phyloP scores from a whole-genome alignment of 2,329 filamentous ascomycete species.

The Alternaria dauci region DNA sequence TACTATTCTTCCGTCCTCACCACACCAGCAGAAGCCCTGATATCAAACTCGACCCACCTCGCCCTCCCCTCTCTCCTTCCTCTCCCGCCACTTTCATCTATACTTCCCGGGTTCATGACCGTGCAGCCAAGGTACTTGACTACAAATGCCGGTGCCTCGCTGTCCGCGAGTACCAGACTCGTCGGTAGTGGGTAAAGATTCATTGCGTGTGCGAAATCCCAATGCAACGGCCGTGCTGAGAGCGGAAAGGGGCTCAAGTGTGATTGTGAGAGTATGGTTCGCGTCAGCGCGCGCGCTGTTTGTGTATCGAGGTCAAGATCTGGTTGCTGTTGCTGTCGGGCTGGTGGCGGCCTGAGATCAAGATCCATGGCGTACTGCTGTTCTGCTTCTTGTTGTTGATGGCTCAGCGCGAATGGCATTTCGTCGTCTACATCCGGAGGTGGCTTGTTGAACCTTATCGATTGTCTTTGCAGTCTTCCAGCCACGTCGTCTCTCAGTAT shows the following conservation, averaged over 20 bases:
- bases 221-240: constrained; percentile 80
- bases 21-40: constrained; percentile 36
- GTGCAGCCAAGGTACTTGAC: constrained; percentile 95
- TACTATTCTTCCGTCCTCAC: constrained; percentile 37
- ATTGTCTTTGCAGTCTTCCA: constrained; percentile 77
- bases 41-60: constrained; percentile 85
- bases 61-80: constrained; percentile 71
- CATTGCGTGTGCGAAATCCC: constrained; percentile 82
- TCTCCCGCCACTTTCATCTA: constrained; percentile 68
- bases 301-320: constrained; percentile 47
- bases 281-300: constrained; percentile 79
- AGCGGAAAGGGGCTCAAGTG: constrained; percentile 87
- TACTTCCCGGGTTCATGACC: constrained; percentile 87
- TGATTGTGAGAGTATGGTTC: constrained; percentile 90
- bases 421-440: constrained; percentile 47
- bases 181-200: constrained; percentile 90
- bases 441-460: constrained; percentile 71
- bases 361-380: constrained; percentile 56
- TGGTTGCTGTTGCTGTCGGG: constrained; percentile 13
- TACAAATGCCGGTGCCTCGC: constrained; percentile 81
- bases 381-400: constrained; percentile 17
- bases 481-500: constrained; percentile 88
- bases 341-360: constrained; percentile 41
- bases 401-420: constrained; percentile 28
- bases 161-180: constrained; percentile 81